These are phyloP conservation scores for Xylaria grammica DNA, from an alignment of 495 filamentous ascomycete species.

Conservation along the genomic window DNA sequence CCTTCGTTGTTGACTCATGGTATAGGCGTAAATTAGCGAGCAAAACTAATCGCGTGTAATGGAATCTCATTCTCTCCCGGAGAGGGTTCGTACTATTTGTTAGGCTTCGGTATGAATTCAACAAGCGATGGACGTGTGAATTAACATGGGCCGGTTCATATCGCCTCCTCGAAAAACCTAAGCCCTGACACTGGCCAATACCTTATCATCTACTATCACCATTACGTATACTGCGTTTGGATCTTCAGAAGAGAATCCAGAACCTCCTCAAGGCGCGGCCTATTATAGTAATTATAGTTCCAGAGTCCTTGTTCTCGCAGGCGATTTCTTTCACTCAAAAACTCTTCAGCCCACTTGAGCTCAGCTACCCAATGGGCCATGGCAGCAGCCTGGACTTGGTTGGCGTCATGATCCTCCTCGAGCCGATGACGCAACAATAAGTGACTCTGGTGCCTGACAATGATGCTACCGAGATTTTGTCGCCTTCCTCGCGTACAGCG, in stretches of 20 bases:
- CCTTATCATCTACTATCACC: neutral
- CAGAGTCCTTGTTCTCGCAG: conserved; percentile 41
- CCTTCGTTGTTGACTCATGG: neutral
- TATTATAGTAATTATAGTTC: conserved; percentile 48
- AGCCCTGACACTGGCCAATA: neutral
- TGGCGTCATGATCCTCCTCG: conserved; percentile 28
- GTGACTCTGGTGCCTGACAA: conserved; percentile 44
- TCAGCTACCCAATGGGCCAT: conserved; percentile 48
- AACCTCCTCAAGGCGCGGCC: conserved; percentile 46
- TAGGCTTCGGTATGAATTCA: neutral
- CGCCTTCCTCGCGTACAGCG: conserved; percentile 51
- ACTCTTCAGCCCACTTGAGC: conserved; percentile 46
- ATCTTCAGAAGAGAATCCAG: conserved; percentile 31
- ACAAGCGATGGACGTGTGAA: neutral
- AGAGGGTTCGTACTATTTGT: neutral
- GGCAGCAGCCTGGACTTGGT: conserved; percentile 39
- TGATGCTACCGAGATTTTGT: conserved; percentile 37
- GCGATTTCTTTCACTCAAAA: conserved; percentile 38
- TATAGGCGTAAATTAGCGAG: neutral
- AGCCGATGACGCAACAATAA: conserved; percentile 39
- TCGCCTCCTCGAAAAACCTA: neutral
- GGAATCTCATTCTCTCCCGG: neutral
- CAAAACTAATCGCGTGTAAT: neutral
- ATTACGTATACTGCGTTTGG: conserved; percentile 17
- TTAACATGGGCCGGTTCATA: neutral